phyloP scores from a whole-genome alignment of 441 rosid genomes.

The Oxalis stricta region DNA sequence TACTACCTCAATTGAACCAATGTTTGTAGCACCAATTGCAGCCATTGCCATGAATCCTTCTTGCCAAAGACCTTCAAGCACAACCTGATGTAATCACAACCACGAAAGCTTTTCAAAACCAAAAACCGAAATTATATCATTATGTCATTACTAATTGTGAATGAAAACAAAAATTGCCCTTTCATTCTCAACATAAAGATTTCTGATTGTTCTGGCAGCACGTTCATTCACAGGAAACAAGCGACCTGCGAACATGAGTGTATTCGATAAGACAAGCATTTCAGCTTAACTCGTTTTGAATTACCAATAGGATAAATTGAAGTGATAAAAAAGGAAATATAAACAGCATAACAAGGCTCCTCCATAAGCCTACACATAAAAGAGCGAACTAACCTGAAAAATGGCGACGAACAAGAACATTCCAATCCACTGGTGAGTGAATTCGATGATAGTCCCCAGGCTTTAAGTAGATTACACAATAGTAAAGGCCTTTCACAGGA shows the following conservation, averaged over 20 bases:
- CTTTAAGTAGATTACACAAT: conserved; percentile 83
- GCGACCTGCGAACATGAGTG: conserved; percentile 48
- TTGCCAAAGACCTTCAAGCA: conserved; percentile 85
- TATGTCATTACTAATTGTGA: too few species aligned
- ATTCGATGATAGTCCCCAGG: conserved; percentile 92
- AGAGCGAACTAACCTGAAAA: conserved; percentile 56
- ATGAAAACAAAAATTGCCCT: conserved; percentile 54
- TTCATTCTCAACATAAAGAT: conserved; percentile 90
- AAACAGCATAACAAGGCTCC: background rate
- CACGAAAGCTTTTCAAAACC: background rate
- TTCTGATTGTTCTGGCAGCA: conserved; percentile 77
- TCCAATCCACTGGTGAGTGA: conserved; percentile 92
- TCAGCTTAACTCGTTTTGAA: too few species aligned
- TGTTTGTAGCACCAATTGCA: conserved; percentile 86
- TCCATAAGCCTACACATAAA: background rate
- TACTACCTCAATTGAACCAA: conserved; percentile 86
- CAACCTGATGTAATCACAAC: conserved; percentile 41
- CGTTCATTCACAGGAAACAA: conserved; percentile 79
- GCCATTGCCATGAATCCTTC: conserved; percentile 87
- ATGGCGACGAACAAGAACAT: conserved; percentile 67
- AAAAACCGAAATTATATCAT: background rate
- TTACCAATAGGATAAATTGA: background rate
- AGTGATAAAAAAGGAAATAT: too few species aligned
- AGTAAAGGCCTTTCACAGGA: conserved; percentile 78
- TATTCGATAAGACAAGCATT: too few species aligned